phyloP scores from a whole-genome alignment of 805 yeast species.

The Candida easanensis region DNA sequence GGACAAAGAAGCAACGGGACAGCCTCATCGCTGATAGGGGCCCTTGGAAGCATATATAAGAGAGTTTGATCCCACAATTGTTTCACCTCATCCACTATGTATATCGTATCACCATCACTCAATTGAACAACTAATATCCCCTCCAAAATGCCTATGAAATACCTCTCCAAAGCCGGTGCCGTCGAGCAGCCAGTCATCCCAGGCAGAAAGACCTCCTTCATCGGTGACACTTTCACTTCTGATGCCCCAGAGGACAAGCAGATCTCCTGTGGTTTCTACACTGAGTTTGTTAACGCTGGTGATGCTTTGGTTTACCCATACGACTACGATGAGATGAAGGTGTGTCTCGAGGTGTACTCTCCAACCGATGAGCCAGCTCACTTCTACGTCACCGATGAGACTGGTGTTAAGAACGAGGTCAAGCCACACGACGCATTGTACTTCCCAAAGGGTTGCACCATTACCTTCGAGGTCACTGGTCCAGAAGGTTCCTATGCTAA shows the following conservation, averaged over 20 bases:
- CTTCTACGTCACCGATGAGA: conserved; percentile 61
- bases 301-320: conserved; percentile 66
- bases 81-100: neutral
- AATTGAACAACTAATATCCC: neutral
- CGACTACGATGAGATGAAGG: conserved; percentile 68
- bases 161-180: conserved; percentile 49
- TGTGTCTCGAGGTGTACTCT: conserved; percentile 39
- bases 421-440: conserved; percentile 66
- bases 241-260: conserved; percentile 59
- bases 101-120: neutral
- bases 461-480: conserved; percentile 61
- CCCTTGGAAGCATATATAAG: no score
- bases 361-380: conserved; percentile 60
- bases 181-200: conserved; percentile 60
- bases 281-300: conserved; percentile 54
- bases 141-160: conserved; percentile 30
- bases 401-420: conserved; percentile 55
- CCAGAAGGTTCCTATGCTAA: conserved; percentile 45
- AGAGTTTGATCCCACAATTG: neutral
- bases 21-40: neutral
- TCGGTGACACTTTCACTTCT: conserved; percentile 63
- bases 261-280: conserved; percentile 66
- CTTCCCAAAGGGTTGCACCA: conserved; percentile 65
- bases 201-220: conserved; percentile 66
- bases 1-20: neutral